phyloP scores from a whole-genome alignment of 2,329 filamentous ascomycete species.

The Bipolaris sorokiniana region DNA sequence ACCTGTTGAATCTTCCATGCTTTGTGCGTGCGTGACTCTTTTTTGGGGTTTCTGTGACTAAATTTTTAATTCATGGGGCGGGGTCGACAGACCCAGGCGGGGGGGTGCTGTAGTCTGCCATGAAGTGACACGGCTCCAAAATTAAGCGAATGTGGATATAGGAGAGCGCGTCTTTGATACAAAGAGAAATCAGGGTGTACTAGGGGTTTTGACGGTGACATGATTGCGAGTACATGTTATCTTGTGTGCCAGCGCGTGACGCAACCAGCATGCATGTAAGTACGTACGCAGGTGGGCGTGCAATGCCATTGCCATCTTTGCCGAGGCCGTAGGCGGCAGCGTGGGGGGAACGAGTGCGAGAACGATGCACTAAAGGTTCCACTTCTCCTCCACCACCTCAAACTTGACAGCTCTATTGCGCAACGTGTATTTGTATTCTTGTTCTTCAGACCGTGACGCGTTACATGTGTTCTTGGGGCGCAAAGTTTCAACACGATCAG shows the following conservation, averaged over 20 bases:
- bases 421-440: not conserved
- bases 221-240: not conserved
- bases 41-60: constrained; percentile 34
- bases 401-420: not conserved
- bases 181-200: not conserved
- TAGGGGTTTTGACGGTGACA: not conserved
- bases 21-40: constrained; percentile 29
- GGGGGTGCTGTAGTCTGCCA: constrained; percentile 6
- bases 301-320: constrained; percentile 32
- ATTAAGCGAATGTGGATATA: not conserved
- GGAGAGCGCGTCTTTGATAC: not conserved
- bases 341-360: constrained; percentile 19
- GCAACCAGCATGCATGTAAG: constrained; percentile 11
- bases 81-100: constrained; percentile 15
- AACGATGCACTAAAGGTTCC: not conserved
- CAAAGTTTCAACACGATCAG: not conserved
- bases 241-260: not conserved
- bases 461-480: not conserved
- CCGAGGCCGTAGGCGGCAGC: constrained; percentile 26
- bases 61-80: constrained; percentile 28
- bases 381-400: not conserved
- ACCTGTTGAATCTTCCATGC: constrained; percentile 17
- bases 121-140: not conserved
- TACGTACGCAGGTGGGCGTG: constrained; percentile 6
- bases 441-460: not conserved